Evolutionary conservation across 345 rosid species (phyloP).

Genomic region (Trapa incisa): DNA sequence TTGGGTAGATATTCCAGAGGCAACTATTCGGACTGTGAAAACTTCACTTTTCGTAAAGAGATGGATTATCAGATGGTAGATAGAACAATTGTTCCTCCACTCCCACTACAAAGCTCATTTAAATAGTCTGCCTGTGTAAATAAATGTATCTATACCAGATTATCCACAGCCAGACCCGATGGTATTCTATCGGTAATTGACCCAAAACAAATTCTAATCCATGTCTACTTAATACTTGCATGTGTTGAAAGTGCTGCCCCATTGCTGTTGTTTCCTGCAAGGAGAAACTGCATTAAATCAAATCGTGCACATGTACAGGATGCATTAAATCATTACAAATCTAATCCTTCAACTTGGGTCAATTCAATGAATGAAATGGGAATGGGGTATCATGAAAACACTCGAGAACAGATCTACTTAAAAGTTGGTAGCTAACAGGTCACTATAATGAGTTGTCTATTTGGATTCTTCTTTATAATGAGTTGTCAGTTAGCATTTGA

Average conservation of each 20-base stretch:
- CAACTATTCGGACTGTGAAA: no score
- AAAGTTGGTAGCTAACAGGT: neutral
- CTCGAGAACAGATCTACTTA: neutral
- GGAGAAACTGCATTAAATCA: constrained; percentile 3
- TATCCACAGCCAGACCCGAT: neutral
- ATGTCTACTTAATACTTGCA: neutral
- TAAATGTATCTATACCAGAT: neutral
- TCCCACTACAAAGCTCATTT: neutral
- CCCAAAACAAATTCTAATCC: neutral
- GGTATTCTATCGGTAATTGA: neutral
- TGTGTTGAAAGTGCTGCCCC: neutral
- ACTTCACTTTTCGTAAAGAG: no score
- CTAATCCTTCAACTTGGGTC: neutral
- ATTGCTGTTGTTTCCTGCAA: constrained; percentile 1
- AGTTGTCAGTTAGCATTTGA: neutral
- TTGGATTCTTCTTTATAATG: neutral
- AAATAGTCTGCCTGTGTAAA: neutral
- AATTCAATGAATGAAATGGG: no score
- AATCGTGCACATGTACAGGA: neutral
- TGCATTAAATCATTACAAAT: neutral
- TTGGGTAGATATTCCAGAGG: no score
- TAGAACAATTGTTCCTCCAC: neutral
- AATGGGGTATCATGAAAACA: no score
- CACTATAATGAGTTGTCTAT: neutral
- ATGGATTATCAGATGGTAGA: neutral